Evolutionary conservation across 257 asterid species (phyloP).

Genomic region (Primulina huaijiensis): DNA sequence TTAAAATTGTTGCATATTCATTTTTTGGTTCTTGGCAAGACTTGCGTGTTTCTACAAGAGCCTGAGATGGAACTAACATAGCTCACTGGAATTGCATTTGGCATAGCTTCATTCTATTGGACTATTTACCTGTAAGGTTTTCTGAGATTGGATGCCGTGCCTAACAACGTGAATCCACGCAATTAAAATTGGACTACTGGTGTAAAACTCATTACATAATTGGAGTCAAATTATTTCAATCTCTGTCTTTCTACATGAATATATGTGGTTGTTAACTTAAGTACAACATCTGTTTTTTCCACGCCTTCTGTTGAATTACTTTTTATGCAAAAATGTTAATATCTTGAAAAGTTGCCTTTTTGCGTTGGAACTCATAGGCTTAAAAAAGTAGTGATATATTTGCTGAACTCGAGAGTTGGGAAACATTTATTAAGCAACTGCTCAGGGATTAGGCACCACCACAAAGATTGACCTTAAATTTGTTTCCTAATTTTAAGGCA

Average conservation of each 20-base stretch:
- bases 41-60: not conserved
- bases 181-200: not conserved
- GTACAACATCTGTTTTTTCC: not conserved
- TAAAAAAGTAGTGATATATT: constrained; percentile 13
- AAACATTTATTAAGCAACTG: constrained; percentile 20
- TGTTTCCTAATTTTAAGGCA: constrained; percentile 21
- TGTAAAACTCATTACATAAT: not conserved
- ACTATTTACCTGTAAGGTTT: not conserved
- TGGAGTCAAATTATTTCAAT: not conserved
- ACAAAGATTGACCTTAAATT: constrained; percentile 26
- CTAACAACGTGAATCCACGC: not conserved
- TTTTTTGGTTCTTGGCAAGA: not conserved
- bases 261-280: not conserved
- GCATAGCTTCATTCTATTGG: not conserved
- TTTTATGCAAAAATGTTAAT: not conserved
- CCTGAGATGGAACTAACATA: not conserved
- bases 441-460: constrained; percentile 26
- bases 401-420: constrained; percentile 9
- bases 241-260: not conserved
- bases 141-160: not conserved
- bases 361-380: not conserved
- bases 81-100: not conserved
- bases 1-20: too few relatives aligned
- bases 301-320: not conserved
- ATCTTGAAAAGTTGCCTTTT: not conserved